Conservation (phyloP, 2,329 filamentous ascomycete species). For the Trichoderma citrinoviride region DNA sequence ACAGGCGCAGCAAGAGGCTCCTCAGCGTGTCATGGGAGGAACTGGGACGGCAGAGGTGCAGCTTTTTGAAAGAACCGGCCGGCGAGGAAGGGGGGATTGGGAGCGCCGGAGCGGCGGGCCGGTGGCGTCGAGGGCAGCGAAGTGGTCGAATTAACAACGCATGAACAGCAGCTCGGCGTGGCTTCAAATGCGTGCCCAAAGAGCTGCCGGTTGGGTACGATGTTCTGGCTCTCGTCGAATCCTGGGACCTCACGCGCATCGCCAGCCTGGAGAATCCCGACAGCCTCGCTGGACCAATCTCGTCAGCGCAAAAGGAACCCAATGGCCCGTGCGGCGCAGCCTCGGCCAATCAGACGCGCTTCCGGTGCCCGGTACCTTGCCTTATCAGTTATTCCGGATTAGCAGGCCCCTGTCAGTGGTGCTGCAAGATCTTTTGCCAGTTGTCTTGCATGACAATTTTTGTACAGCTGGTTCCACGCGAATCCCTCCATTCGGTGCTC, state of each 20-base stretch:
- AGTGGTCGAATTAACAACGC: neutral
- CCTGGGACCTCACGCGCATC: slow-evolving; percentile 19
- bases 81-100: neutral
- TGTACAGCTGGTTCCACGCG: slow-evolving; percentile 24
- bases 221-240: slow-evolving; percentile 5
- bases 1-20: slow-evolving; percentile 5
- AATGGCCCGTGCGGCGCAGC: slow-evolving; percentile 9
- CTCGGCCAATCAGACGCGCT: slow-evolving; percentile 24
- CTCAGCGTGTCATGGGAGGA: slow-evolving; percentile 18
- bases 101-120: neutral
- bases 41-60: neutral
- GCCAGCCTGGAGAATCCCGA: slow-evolving; percentile 23
- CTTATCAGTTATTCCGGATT: slow-evolving; percentile 34
- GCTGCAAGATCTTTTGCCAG: slow-evolving; percentile 20
- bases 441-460: slow-evolving; percentile 29
- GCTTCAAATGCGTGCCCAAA: slow-evolving; percentile 18
- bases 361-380: slow-evolving; percentile 28
- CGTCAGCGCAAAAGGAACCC: neutral
- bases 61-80: neutral
- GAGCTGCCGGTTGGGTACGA: slow-evolving; percentile 1
- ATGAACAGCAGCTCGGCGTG: neutral
- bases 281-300: slow-evolving; percentile 24
- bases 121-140: neutral
- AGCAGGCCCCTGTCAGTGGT: slow-evolving; percentile 5
- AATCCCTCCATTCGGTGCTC: slow-evolving; percentile 6